Base-by-base conservation (phyloP, 495 filamentous ascomycete species). In the Hypoxylon lenormandii region DNA sequence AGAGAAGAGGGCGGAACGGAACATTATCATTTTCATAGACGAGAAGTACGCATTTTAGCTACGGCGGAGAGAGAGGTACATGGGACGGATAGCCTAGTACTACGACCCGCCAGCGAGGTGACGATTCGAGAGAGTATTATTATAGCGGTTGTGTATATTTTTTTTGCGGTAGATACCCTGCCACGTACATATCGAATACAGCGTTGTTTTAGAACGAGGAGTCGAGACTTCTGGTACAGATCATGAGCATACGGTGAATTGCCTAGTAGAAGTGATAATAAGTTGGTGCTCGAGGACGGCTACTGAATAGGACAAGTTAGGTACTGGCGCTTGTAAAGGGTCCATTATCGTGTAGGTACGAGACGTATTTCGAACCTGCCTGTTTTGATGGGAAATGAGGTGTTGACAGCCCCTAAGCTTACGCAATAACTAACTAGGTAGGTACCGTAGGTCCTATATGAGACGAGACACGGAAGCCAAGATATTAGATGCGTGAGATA, bases 131-230 rank as follows among this genome's bases (percentile, higher is more conserved):
- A 19, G 28, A 45, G 16, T 33, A 40, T 52, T 43, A 49, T 22
- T 40, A 49, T 45, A 45, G 46, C 47, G 40, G 15, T 42, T 60
- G 50, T 70, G 40, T 70, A 65, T 70, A 61, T 33, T 56, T 60
- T n/a, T 60, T 64, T 46, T 38, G 4, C 53, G 67, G 51, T 60
- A 57, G 67, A 56, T 56, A 33, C 46, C 47, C 48, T 64, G 26
- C 55, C 60, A 51, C 49, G 67, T 66, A 70, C 30, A 70, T 70
- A 69, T 55, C 37, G 13, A 59, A 62, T 47, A 23, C 42, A 63
- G 26, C 59, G 21, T 52, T 21, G 49, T 18, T 8, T 49, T 15
- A 16, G 12, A 48, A 21, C 16, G 7, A 45, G 16, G 4, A 1
- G 16, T 45, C 10, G 26, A 3, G 7, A 33, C 10, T 33, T 3